Evolutionary conservation across 2,329 filamentous ascomycete species (phyloP), one percentile per base, ranked within the genome.

Genomic region (Fusarium decemcellulare): DNA sequence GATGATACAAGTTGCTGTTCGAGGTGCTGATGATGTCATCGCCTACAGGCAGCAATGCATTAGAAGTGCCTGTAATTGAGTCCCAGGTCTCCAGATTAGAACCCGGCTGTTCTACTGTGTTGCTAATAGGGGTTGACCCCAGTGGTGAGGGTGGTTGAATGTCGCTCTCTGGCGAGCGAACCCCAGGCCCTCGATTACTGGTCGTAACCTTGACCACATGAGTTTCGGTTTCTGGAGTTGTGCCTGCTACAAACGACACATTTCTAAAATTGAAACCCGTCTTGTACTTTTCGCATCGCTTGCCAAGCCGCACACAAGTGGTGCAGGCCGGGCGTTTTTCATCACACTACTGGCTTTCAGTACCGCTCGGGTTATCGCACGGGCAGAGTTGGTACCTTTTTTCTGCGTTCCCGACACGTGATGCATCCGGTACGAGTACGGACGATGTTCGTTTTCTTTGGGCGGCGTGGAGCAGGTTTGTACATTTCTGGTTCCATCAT

Each of bases 401-500:
- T 68, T 7, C 63, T 70, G 10, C 71, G 58, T 14, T 59, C 52
- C 9, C 65, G 44, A 14, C 72, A 74, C 10, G 11, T 50, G 14
- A 50, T 63, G 32, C 72, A 74, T 5, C 72, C 72, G 4, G 65
- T 70, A 2, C 67, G 65, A 9, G 67, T 58, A 12, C 72, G 71
- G 10, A 60, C 59, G 37, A 74, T 74, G 14, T 48, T 66, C 4
- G 71, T 74, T 52, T 74, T 74, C 18, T 72, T 72, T 3, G 16
- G 58, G 6, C 72, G 67, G 11, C 54, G 54, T 4, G 67, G 68
- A 8, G 66, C 70, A 12, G 72, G 71, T 14, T 71, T 71, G 32
- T 74, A 74, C 71, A 74, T 72, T 30, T 6, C 12, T 32, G 37
- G 27, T 36, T 23, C 18, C 18, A 23, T 23, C n/a, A n/a, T n/a